Evolutionary conservation across 1,139 yeast genomes (phyloP).

Genomic region (Yamadazyma dushanensis): DNA sequence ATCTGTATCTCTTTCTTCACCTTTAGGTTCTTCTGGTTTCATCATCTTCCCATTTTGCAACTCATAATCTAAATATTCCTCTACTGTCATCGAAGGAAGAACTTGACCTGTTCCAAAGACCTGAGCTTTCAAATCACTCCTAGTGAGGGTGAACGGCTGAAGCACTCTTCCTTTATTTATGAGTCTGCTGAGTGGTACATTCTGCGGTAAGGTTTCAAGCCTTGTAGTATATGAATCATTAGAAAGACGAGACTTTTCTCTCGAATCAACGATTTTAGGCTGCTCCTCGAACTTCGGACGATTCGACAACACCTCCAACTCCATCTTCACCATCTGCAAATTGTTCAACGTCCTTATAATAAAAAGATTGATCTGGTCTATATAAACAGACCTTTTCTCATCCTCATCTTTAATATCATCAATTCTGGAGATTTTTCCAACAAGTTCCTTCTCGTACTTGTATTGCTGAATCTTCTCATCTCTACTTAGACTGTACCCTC

Average conservation of each 20-base stretch:
- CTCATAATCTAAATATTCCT: constrained; percentile 86
- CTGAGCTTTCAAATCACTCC: constrained; percentile 57
- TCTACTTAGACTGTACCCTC: constrained; percentile 44
- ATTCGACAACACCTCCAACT: constrained; percentile 51
- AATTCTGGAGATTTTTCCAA: constrained; percentile 38
- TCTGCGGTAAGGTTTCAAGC: constrained; percentile 46
- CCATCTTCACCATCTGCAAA: constrained; percentile 58
- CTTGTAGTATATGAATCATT: constrained; percentile 52
- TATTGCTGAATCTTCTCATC: constrained; percentile 72
- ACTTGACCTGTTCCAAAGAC: constrained; percentile 93
- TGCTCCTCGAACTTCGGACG: constrained; percentile 23
- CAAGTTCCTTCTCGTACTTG: constrained; percentile 58
- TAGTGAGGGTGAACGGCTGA: constrained; percentile 80
- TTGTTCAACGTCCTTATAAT: constrained; percentile 54
- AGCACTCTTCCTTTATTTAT: constrained; percentile 72
- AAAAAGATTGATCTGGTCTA: constrained; percentile 54
- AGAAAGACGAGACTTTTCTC: background rate
- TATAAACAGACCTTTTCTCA: constrained; percentile 49
- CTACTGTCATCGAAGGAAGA: constrained; percentile 93
- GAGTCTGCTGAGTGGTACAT: constrained; percentile 33
- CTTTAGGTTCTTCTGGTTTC: constrained; percentile 45
- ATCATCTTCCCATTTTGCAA: constrained; percentile 79
- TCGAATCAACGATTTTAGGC: constrained; percentile 13
- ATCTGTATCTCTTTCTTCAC: constrained; percentile 36
- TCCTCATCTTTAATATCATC: constrained; percentile 57